These are phyloP conservation scores for Moricandia moricandioides DNA, from an alignment of 345 rosid genomes.

Conservation along the genomic window DNA sequence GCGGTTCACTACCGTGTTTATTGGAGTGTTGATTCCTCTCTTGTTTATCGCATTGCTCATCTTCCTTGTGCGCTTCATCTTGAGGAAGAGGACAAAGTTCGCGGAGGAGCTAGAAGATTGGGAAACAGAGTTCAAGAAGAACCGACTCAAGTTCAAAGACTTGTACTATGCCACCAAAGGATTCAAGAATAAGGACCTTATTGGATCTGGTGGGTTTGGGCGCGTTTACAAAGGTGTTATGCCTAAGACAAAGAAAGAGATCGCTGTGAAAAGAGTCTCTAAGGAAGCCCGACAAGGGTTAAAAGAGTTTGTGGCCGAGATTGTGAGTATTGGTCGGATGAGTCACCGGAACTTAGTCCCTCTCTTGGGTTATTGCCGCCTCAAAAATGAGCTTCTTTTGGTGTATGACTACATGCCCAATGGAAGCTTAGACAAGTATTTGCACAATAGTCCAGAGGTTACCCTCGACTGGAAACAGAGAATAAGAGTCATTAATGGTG, in stretches of 20 bases:
- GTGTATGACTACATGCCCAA: conserved; percentile 91
- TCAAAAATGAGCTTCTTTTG: conserved; percentile 60
- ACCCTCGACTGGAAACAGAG: conserved; percentile 81
- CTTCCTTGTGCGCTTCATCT: not conserved
- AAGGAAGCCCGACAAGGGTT: conserved; percentile 82
- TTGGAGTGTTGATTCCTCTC: no score
- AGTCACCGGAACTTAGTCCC: conserved; percentile 87
- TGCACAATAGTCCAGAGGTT: conserved; percentile 51
- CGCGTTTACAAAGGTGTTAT: conserved; percentile 72
- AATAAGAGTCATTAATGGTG: conserved; percentile 60
- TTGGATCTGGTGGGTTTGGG: conserved; percentile 85
- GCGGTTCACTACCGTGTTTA: no score
- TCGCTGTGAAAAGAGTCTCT: conserved; percentile 78
- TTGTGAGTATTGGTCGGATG: conserved; percentile 81
- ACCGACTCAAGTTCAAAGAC: conserved; percentile 60
- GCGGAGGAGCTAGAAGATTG: conserved; percentile 69
- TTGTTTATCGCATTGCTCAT: no score
- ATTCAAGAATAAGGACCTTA: conserved; percentile 60
- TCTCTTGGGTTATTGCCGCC: conserved; percentile 79
- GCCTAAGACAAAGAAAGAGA: conserved; percentile 42
- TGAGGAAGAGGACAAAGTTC: conserved; percentile 50
- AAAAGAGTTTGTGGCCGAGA: conserved; percentile 80
- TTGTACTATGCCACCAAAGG: conserved; percentile 69
- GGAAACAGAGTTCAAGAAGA: conserved; percentile 77
- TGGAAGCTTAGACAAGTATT: conserved; percentile 80